Conservation (phyloP, 257 asterid species). For the Solanum chiquidenum region DNA sequence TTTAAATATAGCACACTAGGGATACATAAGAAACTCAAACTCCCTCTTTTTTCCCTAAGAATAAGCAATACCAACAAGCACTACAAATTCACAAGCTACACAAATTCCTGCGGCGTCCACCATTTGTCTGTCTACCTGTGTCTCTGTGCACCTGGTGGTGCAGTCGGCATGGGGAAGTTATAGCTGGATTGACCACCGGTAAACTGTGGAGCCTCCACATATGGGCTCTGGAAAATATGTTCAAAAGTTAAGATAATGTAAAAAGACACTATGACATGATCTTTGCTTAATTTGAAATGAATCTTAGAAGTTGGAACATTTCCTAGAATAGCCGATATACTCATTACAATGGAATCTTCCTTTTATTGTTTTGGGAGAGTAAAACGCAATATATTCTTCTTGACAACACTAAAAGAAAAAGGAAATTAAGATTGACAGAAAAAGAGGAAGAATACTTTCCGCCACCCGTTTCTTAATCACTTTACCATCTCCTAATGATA, state of each 20-base stretch:
- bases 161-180: slow-evolving; percentile 83
- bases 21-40: slow-evolving; percentile 4
- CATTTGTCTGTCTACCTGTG: slow-evolving; percentile 19
- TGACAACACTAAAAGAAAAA: background rate
- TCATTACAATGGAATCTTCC: background rate
- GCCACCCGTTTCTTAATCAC: background rate
- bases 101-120: background rate
- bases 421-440: background rate
- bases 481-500: background rate
- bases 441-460: background rate
- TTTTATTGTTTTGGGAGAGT: background rate
- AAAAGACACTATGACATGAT: background rate
- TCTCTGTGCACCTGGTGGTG: slow-evolving; percentile 85
- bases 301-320: background rate
- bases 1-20: background rate
- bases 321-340: background rate
- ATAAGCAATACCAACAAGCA: slow-evolving; percentile 1
- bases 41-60: background rate
- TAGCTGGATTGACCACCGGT: slow-evolving; percentile 30
- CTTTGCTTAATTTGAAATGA: background rate
- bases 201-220: slow-evolving; percentile 81
- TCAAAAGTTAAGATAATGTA: background rate
- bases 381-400: background rate
- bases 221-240: slow-evolving; percentile 60
- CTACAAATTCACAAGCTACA: background rate